Conservation (phyloP, 139 green algal genomes). For the Deuterostichococcus epilithicus region DNA sequence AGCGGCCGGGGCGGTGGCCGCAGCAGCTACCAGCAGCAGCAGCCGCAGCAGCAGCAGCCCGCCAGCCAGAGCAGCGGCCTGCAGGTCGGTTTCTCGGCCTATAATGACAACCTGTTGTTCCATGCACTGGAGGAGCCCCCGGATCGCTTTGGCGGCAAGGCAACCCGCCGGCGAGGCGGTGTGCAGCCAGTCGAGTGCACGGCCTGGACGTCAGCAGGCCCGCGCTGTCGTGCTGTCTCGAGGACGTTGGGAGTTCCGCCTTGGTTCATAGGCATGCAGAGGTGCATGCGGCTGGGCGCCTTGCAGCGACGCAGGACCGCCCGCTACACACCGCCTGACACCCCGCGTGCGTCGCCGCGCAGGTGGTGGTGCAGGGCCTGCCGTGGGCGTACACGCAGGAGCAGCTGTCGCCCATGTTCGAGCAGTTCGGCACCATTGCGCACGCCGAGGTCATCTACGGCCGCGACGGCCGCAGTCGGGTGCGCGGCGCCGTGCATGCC, state of each 20-base stretch:
- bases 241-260: too few species aligned
- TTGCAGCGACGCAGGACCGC: neutral
- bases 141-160: too few species aligned
- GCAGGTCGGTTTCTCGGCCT: conserved; percentile 35
- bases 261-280: too few species aligned
- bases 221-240: too few species aligned
- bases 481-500: conserved; percentile 12
- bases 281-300: too few species aligned
- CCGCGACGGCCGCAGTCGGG: conserved; percentile 72
- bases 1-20: conserved; percentile 12
- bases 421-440: conserved; percentile 57
- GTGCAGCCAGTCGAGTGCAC: neutral
- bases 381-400: conserved; percentile 80
- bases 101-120: too few species aligned
- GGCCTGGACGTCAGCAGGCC: too few species aligned
- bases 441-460: conserved; percentile 71
- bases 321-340: neutral
- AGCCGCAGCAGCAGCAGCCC: conserved; percentile 27
- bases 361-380: conserved; percentile 91
- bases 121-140: too few species aligned
- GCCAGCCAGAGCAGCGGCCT: conserved; percentile 52
- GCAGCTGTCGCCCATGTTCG: conserved; percentile 79
- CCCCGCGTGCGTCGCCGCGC: neutral
- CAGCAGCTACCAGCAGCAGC: conserved; percentile 18
- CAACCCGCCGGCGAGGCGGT: neutral